These are phyloP conservation scores for Ammopiptanthus mongolicus DNA, from an alignment of 306 rosid species.

Conservation along the genomic window DNA sequence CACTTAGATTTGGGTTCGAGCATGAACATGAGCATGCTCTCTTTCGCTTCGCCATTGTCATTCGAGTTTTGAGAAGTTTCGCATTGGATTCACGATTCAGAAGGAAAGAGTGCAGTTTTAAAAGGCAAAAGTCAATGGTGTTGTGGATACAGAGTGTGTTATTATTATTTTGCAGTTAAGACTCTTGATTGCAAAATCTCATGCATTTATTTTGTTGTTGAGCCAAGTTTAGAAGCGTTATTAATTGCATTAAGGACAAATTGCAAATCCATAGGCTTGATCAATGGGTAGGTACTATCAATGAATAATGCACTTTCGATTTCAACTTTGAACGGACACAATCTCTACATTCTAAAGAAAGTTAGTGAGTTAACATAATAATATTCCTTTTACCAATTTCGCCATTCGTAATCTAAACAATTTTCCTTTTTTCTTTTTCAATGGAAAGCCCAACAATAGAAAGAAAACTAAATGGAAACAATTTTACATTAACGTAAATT, in stretches of 20 bases:
- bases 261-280: background rate
- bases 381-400: too few relatives aligned
- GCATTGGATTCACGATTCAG: background rate
- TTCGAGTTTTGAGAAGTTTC: conserved; percentile 4
- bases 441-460: too few relatives aligned
- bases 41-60: conserved; percentile 18
- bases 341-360: too few relatives aligned
- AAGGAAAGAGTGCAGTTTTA: background rate
- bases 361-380: too few relatives aligned
- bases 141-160: background rate
- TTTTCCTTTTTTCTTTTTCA: too few relatives aligned
- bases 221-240: background rate
- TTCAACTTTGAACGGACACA: too few relatives aligned
- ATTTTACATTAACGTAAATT: too few relatives aligned
- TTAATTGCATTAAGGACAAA: background rate
- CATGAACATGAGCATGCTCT: background rate
- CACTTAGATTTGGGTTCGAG: background rate
- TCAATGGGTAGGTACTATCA: too few relatives aligned
- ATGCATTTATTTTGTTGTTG: background rate
- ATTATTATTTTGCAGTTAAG: too few relatives aligned
- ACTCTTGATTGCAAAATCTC: background rate
- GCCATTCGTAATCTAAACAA: too few relatives aligned
- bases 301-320: too few relatives aligned
- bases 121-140: background rate
- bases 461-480: too few relatives aligned